Evolutionary conservation across 1,139 yeast species (phyloP), one percentile per base, ranked within the genome.

Genomic region (Debaryomycetaceae sp.): DNA sequence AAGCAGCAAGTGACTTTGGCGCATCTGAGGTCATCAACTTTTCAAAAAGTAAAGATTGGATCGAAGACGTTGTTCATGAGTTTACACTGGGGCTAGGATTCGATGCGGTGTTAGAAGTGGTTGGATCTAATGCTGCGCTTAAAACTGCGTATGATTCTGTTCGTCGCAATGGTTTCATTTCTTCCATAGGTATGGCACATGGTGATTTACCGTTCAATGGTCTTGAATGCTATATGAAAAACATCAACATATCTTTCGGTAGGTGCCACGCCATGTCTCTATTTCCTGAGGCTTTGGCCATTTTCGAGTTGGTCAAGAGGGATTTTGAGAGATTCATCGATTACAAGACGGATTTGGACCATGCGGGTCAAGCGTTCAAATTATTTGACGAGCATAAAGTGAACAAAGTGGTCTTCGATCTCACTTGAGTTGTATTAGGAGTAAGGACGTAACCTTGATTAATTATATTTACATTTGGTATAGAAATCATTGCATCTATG

Each of bases 141-240:
- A 65, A 66, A 43, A 62, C 76, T 1, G 83, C 81, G 0, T 81
- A 72, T 51, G 79, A 80, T 39, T 59, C 72, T 39, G 81, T 81
- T 5, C 75, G 86, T 42, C 68, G 81, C 37, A 81, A 80, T 43
- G 87, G 87, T 6, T 76, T 76, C 45, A 77, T 82, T 41, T 71
- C 80, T 7, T 77, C 83, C 0, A 70, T 82, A 24, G 87, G 87
- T 1, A 82, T 81, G 72, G 83, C 81, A 30, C 85, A 81, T 50
- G 84, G 72, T 4, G 72, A 70, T 1, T 60, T 82, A 24, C 87
- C 87, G 1, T 78, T 82, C 55, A 67, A 69, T 44, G 86, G 83
- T 0, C 63, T 80, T 38, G 83, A 82, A 45, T 78, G 83, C 45
- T 82, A 81, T 53, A 59, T 74, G 55, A 82, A 81, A 56, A 80